phyloP scores from a whole-genome alignment of 2,329 filamentous ascomycete species.

The Zymoseptoria crescenta region DNA sequence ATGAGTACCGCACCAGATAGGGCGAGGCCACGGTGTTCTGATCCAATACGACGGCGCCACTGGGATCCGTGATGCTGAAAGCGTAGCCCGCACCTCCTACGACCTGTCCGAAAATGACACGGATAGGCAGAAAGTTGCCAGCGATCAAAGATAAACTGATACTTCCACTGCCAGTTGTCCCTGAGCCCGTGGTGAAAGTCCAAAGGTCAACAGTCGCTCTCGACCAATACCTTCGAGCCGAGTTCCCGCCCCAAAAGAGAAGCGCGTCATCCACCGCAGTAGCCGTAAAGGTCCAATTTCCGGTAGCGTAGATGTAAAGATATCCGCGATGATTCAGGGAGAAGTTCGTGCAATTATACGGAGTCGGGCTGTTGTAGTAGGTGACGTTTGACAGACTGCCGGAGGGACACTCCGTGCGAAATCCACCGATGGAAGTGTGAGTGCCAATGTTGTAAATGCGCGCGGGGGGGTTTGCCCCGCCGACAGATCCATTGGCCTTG shows the following conservation, averaged over 20 bases:
- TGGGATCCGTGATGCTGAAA: constrained; percentile 5
- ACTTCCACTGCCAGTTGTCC: not conserved
- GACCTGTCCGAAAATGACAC: constrained; percentile 5
- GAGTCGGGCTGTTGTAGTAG: not conserved
- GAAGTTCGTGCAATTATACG: constrained; percentile 7
- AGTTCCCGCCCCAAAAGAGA: constrained; percentile 5
- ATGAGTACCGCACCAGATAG: constrained; percentile 8
- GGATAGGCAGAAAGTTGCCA: constrained; percentile 5
- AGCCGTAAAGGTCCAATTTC: constrained; percentile 2
- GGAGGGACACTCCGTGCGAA: not conserved
- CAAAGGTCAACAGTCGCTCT: constrained; percentile 6
- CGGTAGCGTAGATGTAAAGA: constrained; percentile 6
- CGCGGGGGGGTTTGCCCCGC: constrained; percentile 5
- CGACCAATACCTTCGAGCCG: constrained; percentile 7
- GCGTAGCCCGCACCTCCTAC: constrained; percentile 6
- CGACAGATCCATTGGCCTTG: constrained; percentile 1
- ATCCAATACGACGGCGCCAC: constrained; percentile 1
- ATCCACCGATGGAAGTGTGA: constrained; percentile 2
- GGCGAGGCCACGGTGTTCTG: constrained; percentile 5
- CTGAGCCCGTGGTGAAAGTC: constrained; percentile 2
- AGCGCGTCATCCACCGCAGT: constrained; percentile 6
- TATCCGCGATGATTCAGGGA: constrained; percentile 8
- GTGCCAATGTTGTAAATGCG: constrained; percentile 5
- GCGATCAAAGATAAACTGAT: not conserved
- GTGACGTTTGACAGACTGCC: not conserved